Evolutionary conservation across 257 asterid genomes (phyloP).

Genomic region (Scutellaria galericulata): DNA sequence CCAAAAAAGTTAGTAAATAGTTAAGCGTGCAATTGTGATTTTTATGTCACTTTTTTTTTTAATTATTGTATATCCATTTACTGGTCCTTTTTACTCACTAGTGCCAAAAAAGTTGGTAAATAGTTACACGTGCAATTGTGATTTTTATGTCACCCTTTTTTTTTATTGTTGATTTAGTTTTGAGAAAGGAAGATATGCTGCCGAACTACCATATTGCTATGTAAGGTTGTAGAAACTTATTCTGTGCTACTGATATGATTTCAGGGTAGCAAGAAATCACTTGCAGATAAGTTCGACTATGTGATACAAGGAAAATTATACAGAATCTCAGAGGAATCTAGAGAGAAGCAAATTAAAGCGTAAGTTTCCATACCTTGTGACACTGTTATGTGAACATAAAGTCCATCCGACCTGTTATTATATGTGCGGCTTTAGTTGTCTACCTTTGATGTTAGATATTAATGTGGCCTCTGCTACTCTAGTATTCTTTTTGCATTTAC

Average conservation of each 20-base stretch:
- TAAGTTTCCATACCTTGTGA: constrained; percentile 41
- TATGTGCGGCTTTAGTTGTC: too few relatives aligned
- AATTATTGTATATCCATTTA: background rate
- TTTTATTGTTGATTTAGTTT: background rate
- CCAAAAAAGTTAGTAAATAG: background rate
- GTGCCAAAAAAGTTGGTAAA: background rate
- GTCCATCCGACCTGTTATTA: background rate
- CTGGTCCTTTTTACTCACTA: background rate
- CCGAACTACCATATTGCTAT: background rate
- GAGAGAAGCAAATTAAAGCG: constrained; percentile 70
- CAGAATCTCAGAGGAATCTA: constrained; percentile 75
- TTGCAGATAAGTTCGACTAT: constrained; percentile 88
- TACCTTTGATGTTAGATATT: too few relatives aligned
- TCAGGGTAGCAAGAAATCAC: constrained; percentile 59
- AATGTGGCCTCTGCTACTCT: background rate
- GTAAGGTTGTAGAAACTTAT: background rate
- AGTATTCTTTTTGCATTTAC: background rate
- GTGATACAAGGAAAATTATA: constrained; percentile 94
- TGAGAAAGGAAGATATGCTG: background rate
- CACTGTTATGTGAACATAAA: background rate
- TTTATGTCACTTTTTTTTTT: background rate
- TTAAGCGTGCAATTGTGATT: background rate
- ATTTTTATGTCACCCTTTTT: background rate
- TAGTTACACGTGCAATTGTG: background rate
- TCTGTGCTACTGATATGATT: background rate